Base-by-base conservation (phyloP, 148 eudicot genomes). In the Rhododendron williamsianum region DNA sequence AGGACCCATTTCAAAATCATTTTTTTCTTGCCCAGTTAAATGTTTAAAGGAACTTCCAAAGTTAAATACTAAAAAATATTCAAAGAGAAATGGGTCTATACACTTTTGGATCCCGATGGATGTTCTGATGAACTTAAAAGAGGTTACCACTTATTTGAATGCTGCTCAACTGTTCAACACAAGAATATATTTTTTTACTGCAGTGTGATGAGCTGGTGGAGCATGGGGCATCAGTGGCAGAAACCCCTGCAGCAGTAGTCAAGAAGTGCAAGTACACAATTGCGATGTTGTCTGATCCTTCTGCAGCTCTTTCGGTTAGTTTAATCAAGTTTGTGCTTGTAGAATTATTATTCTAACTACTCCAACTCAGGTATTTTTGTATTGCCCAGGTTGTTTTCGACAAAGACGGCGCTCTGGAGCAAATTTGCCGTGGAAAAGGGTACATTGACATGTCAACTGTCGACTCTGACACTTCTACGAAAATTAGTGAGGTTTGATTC, bases 381-480 rank as follows among this genome's bases (percentile, higher is more conserved):
- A 49, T 71, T 88, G 23, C 82, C 56, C 84, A 97, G 98, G 99
- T 95, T 46, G 98, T 94, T 82, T 95, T 92, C 72, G 98, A 87
- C 78, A 91, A 94, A 93, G 91, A 91, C 82, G 98, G 99, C 54
- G 93, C 93, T 71, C 92, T 95, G 56, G 98, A 92, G 90, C 88
- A 93, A 83, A 92, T 92, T 71, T 87, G 92, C 88, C 83, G 82
- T 82, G 98, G 98, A 81, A 97, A 95, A 91, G 89, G 94, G 77
- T 97, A 97, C 87, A 94, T 97, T 85, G 98, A 95, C 89, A 95
- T 97, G 99, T 97, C 99, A 86, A 97, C 99, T 58, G 99, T 97
- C 80, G 98, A 94, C 91, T 96, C 95, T 86, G 95, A 94, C 73
- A 97, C 99, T 51, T 97, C 99, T 71, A 89, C 85, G 12, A 92